Evolutionary conservation across 1,284 basidiomycete species (phyloP).

Genomic region (Bjerkandera adusta): DNA sequence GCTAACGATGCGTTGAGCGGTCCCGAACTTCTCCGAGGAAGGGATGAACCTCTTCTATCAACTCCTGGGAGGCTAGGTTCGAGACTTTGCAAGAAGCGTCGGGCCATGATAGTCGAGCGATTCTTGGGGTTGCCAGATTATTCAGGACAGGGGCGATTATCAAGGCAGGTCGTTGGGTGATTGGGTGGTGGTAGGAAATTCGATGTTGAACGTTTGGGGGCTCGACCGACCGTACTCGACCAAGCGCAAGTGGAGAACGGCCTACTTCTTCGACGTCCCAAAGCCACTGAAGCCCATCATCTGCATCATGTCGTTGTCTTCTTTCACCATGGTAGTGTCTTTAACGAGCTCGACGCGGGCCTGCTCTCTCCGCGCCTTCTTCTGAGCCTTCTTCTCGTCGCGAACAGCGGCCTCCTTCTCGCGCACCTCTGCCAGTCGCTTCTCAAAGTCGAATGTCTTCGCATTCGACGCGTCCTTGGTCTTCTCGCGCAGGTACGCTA

Average conservation of each 20-base stretch:
- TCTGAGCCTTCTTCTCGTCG: slow-evolving; percentile 69
- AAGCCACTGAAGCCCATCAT: slow-evolving; percentile 96
- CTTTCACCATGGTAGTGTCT: slow-evolving; percentile 44
- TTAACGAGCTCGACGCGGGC: slow-evolving; percentile 61
- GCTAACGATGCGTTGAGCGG: too few species aligned
- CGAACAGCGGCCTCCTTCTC: slow-evolving; percentile 64
- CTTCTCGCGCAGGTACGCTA: slow-evolving; percentile 84
- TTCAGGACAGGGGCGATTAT: too few species aligned
- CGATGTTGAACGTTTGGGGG: too few species aligned
- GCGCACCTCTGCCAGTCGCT: slow-evolving; percentile 82
- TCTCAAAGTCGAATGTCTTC: slow-evolving; percentile 91
- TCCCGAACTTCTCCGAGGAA: too few species aligned
- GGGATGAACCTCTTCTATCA: too few species aligned
- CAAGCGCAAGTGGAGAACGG: slow-evolving; percentile 4
- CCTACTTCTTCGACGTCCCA: slow-evolving; percentile 74
- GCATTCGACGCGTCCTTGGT: slow-evolving; percentile 78
- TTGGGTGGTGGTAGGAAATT: too few species aligned
- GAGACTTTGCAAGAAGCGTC: too few species aligned
- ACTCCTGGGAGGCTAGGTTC: too few species aligned
- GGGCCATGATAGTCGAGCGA: too few species aligned
- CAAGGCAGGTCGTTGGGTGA: too few species aligned
- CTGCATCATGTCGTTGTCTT: slow-evolving; percentile 67
- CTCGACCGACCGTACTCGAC: too few species aligned
- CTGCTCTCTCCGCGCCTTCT: slow-evolving; percentile 71
- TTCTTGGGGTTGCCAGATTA: too few species aligned